Evolutionary conservation across 2,329 filamentous ascomycete species (phyloP).

Genomic region (Ilyonectria robusta): DNA sequence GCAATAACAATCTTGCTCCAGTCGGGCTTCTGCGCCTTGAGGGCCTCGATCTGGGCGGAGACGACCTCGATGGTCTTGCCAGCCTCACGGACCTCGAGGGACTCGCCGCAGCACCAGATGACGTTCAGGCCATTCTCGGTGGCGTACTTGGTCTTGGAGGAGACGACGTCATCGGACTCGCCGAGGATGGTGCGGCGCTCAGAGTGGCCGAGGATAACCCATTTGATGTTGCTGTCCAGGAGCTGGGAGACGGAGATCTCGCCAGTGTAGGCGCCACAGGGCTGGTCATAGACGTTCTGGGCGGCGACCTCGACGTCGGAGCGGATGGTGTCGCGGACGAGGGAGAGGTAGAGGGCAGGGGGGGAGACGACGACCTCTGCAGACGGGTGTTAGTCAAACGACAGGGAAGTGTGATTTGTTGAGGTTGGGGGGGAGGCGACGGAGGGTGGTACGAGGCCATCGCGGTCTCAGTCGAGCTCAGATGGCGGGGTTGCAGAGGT

Average conservation of each 20-base stretch:
- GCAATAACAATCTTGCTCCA: slow-evolving; percentile 97
- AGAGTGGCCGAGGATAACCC: slow-evolving; percentile 94
- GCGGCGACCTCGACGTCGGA: slow-evolving; percentile 86
- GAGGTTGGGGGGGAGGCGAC: not conserved
- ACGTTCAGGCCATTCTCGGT: slow-evolving; percentile 89
- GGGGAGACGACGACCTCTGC: slow-evolving; percentile 95
- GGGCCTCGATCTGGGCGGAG: slow-evolving; percentile 86
- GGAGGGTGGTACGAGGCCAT: slow-evolving; percentile 29
- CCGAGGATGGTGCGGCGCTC: slow-evolving; percentile 92
- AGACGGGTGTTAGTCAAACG: slow-evolving; percentile 21
- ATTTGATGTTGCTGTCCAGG: slow-evolving; percentile 88
- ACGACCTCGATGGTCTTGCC: slow-evolving; percentile 89
- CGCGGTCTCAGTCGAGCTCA: slow-evolving; percentile 15
- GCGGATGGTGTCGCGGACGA: slow-evolving; percentile 84
- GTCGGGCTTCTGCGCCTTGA: slow-evolving; percentile 82
- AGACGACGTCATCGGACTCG: slow-evolving; percentile 88
- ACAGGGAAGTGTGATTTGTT: not conserved
- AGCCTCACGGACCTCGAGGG: slow-evolving; percentile 90
- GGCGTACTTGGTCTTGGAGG: slow-evolving; percentile 94
- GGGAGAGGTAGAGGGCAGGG: slow-evolving; percentile 89
- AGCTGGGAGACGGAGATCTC: slow-evolving; percentile 96
- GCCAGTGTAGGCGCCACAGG: slow-evolving; percentile 96
- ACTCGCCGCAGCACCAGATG: slow-evolving; percentile 98
- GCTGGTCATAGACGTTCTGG: slow-evolving; percentile 98
- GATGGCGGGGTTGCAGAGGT: slow-evolving; percentile 12